phyloP scores from a whole-genome alignment of 2,329 filamentous ascomycete species.

The Fusarium neocosmosporiellum region DNA sequence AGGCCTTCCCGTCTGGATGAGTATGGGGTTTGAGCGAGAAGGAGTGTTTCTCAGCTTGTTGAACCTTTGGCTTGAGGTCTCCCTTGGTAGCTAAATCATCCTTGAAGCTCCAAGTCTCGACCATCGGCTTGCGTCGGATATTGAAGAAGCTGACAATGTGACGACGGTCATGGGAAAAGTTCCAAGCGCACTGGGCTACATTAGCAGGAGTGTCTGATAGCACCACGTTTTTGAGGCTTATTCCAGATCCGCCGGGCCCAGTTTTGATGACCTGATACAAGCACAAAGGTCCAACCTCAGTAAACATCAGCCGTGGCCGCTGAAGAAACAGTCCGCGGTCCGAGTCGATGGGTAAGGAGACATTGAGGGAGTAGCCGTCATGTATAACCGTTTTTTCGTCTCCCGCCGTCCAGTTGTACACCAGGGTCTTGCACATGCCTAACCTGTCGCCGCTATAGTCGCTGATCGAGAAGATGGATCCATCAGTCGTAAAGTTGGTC shows the following conservation, averaged over 20 bases:
- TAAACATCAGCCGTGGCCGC: neutral
- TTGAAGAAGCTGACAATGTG: neutral
- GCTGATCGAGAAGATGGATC: neutral
- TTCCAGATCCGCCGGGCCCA: neutral
- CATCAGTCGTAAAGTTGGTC: neutral
- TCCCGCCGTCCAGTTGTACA: neutral
- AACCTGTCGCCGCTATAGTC: neutral
- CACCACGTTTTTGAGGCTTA: neutral
- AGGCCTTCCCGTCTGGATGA: neutral
- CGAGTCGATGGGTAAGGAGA: neutral
- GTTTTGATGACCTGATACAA: neutral
- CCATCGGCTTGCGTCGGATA: neutral
- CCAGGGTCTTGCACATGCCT: neutral
- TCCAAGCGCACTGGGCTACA: neutral
- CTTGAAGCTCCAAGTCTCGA: neutral
- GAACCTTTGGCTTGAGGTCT: neutral
- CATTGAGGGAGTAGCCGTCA: neutral
- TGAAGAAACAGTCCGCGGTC: neutral
- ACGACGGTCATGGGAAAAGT: neutral
- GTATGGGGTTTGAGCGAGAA: neutral
- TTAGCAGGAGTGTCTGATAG: neutral
- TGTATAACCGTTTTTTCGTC: neutral
- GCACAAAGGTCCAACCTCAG: neutral
- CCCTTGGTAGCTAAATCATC: neutral
- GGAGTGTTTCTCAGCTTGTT: neutral